These are phyloP conservation scores for Pelargonium fulgidum DNA, from an alignment of 441 rosid genomes.

Conservation along the genomic window DNA sequence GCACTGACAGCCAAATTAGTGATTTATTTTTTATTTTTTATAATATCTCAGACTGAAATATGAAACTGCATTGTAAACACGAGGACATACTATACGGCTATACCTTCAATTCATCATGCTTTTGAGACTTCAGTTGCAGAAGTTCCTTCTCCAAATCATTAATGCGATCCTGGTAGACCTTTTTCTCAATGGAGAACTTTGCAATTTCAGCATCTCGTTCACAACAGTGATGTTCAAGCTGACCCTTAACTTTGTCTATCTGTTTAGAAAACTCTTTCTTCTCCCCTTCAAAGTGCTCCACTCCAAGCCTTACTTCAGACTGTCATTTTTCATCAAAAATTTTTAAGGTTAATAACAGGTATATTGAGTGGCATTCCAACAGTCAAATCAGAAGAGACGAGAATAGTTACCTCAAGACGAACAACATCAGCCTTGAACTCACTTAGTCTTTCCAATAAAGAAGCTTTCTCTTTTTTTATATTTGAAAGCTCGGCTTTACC, in stretches of 20 bases:
- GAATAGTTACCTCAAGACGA: not conserved
- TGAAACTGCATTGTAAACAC: too few relatives aligned
- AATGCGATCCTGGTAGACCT: slow-evolving; percentile 9
- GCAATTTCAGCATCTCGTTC: slow-evolving; percentile 10
- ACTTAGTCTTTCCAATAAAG: slow-evolving; percentile 7
- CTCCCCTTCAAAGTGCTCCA: slow-evolving; percentile 3
- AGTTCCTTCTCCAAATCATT: slow-evolving; percentile 4
- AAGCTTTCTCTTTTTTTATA: not conserved
- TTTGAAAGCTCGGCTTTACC: not conserved
- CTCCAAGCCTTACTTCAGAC: slow-evolving; percentile 7
- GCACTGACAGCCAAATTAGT: too few relatives aligned
- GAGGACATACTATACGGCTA: not conserved
- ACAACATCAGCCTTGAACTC: slow-evolving; percentile 4
- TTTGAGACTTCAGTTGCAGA: slow-evolving; percentile 7
- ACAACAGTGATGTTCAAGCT: slow-evolving; percentile 4
- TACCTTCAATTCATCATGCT: slow-evolving; percentile 11
- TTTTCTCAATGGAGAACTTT: slow-evolving; percentile 9
- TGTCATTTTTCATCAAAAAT: slow-evolving; percentile 2
- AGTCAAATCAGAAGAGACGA: not conserved
- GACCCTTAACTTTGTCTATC: not conserved
- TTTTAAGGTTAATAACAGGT: not conserved
- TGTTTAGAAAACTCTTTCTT: slow-evolving; percentile 9
- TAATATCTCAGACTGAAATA: too few relatives aligned
- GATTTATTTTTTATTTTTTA: too few relatives aligned
- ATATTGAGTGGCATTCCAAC: not conserved